Evolutionary conservation across 768 basidiomycete genomes (phyloP).

Genomic region (Rhizopogon rudus): DNA sequence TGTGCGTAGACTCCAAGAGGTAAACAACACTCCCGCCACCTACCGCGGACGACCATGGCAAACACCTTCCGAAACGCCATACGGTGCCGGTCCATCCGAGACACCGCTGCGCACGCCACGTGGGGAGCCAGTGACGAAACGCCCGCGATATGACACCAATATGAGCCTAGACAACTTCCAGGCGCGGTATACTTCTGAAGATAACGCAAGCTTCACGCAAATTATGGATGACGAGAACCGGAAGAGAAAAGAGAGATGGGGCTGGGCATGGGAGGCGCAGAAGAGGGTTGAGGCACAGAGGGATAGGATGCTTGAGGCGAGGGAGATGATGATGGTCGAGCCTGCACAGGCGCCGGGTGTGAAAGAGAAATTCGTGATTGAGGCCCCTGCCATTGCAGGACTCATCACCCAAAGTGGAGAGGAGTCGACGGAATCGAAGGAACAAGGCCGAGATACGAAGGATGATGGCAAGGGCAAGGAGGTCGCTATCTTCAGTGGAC

Average conservation of each 20-base stretch:
- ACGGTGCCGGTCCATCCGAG: conserved; percentile 50
- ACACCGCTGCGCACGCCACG: conserved; percentile 55
- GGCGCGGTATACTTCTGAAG: conserved; percentile 89
- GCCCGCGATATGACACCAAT: conserved; percentile 51
- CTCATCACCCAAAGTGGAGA: conserved; percentile 39
- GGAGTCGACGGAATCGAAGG: conserved; percentile 1
- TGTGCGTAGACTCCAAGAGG: conserved; percentile 65
- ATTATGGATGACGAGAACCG: conserved; percentile 89
- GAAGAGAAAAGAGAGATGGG: conserved; percentile 72
- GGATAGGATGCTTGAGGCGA: conserved; percentile 57
- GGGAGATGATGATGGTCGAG: conserved; percentile 72
- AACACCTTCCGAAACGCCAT: conserved; percentile 64
- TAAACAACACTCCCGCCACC: conserved; percentile 48
- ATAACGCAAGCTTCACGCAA: conserved; percentile 94
- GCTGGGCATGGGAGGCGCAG: conserved; percentile 96
- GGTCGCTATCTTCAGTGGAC: conserved; percentile 17
- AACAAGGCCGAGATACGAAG: conserved; percentile 22
- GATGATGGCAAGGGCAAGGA: conserved; percentile 21
- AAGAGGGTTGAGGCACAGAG: conserved; percentile 65
- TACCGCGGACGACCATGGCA: conserved; percentile 28
- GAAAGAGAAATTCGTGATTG: conserved; percentile 61
- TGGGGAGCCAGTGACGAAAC: conserved; percentile 47
- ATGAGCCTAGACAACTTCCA: conserved; percentile 86
- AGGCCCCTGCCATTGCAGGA: conserved; percentile 50
- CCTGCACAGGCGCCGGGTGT: conserved; percentile 59